These are phyloP conservation scores for Allantophomopsis lycopodina DNA, from an alignment of 2,329 filamentous ascomycete genomes.

Conservation along the genomic window DNA sequence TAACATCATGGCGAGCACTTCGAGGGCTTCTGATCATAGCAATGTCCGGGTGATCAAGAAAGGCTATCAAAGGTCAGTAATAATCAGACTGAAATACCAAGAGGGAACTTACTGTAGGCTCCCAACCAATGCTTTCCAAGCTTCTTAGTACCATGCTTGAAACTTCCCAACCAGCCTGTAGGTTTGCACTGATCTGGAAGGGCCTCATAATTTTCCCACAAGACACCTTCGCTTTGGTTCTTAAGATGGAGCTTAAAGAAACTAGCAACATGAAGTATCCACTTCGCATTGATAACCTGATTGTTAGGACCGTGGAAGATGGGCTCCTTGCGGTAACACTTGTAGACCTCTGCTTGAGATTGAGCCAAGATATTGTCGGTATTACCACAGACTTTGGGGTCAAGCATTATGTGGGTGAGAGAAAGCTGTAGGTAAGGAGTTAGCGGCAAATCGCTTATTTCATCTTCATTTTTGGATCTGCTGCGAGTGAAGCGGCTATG, in stretches of 20 bases:
- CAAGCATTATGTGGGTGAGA: conserved; percentile 10
- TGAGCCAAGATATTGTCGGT: conserved; percentile 19
- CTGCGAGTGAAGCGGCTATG: too few species aligned
- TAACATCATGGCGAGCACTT: too few species aligned
- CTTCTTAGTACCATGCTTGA: conserved; percentile 19
- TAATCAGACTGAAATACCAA: background rate
- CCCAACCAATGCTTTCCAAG: conserved; percentile 34
- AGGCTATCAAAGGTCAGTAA: conserved; percentile 7
- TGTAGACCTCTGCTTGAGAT: conserved; percentile 31
- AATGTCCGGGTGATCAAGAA: conserved; percentile 2
- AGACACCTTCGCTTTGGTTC: conserved; percentile 19
- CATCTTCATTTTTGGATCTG: background rate
- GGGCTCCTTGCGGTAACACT: conserved; percentile 15
- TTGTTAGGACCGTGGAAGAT: conserved; percentile 25
- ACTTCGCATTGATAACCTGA: conserved; percentile 26
- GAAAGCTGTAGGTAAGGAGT: conserved; percentile 13
- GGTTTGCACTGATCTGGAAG: conserved; percentile 24
- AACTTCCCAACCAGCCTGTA: conserved; percentile 23
- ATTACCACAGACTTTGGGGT: conserved; percentile 12
- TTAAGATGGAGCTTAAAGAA: conserved; percentile 38
- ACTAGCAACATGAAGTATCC: conserved; percentile 31
- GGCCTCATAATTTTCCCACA: conserved; percentile 20
- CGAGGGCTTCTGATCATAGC: too few species aligned
- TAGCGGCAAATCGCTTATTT: background rate
- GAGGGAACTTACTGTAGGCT: conserved; percentile 24